Base-by-base conservation (phyloP, 2,329 filamentous ascomycete genomes). In the Zasmidium angulare region DNA sequence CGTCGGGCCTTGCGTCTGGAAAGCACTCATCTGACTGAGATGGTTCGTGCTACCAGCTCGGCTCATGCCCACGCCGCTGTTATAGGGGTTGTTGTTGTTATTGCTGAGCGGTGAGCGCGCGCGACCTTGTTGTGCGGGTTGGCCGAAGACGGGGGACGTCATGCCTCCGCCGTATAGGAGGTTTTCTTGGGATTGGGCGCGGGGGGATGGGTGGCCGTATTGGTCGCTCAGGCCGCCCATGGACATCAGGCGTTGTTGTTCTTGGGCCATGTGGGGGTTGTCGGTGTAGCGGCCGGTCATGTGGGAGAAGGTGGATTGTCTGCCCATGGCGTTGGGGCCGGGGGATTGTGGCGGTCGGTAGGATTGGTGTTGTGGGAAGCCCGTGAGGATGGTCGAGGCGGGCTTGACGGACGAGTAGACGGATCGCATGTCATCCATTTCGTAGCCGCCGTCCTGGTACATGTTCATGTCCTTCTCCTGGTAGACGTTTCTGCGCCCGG, bases 391-490 rank as follows among this genome's bases (percentile, higher is more conserved):
- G 1, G 93, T 97, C 7, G 91, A 89, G 3, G 91, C 83, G 75
- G 93, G 80, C 83, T 93, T 88, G 61, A 93, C 90, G 0, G 92
- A 96, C 3, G 93, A 97, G 80, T 98, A 98, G 60, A 96, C 88
- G 0, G 92, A 96, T 74, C 91, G 93, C 83, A 98, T 96, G 75
- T 99, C 95, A 73, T 99, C 96, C 89, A 98, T 93, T 77, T 99
- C 95, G 71, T 92, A 96, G n/a, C 77, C 80, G 63, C 89, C 69
- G 29, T 69, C 66, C 17, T 69, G 61, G 54, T 70, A 68, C 46
- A 65, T 63, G 26, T 58, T 56, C 24, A 36, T 63, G 21, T 67
- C 69, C 63, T 71, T 71, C 63, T 71, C 69, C 29, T 63, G 59
- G 36, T 62, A 68, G 64, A 63, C 53, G 55, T 92, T 93, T 61